Conservation (phyloP, 2,329 filamentous ascomycete species). For the Aspergillus brunneoviolaceus region DNA sequence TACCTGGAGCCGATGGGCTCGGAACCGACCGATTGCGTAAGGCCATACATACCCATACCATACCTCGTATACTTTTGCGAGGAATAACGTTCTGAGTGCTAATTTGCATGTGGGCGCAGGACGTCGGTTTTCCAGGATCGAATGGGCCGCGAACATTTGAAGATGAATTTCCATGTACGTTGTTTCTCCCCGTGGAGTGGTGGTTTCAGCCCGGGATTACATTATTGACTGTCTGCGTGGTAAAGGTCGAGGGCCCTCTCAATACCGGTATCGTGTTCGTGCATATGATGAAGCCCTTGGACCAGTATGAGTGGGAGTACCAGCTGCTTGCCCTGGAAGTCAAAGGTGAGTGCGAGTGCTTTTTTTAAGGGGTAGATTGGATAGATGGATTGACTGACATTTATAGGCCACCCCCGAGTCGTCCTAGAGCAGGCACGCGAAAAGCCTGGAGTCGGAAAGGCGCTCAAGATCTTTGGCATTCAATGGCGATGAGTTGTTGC, state of each 20-base stretch:
- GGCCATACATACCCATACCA: slow-evolving; percentile 9
- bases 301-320: slow-evolving; percentile 71
- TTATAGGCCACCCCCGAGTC: slow-evolving; percentile 45
- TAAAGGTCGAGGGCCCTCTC: slow-evolving; percentile 71
- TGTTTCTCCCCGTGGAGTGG: not conserved
- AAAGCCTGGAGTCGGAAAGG: slow-evolving; percentile 39
- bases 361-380: not conserved
- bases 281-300: slow-evolving; percentile 70
- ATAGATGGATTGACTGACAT: slow-evolving; percentile 5
- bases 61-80: not conserved
- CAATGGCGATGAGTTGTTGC: slow-evolving; percentile 39
- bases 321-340: slow-evolving; percentile 78
- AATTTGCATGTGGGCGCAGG: slow-evolving; percentile 44
- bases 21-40: slow-evolving; percentile 57
- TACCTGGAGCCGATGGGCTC: slow-evolving; percentile 77
- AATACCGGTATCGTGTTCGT: slow-evolving; percentile 72
- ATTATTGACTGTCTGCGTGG: not conserved
- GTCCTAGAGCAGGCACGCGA: slow-evolving; percentile 48
- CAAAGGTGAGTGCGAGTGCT: slow-evolving; percentile 51
- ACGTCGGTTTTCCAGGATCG: slow-evolving; percentile 68
- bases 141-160: slow-evolving; percentile 74
- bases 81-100: slow-evolving; percentile 10
- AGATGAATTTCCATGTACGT: slow-evolving; percentile 77
- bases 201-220: not conserved
- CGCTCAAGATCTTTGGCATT: slow-evolving; percentile 53